Evolutionary conservation across 345 rosid genomes (phyloP), one percentile per base, ranked within the genome.

Genomic region (Sonneratia alba): DNA sequence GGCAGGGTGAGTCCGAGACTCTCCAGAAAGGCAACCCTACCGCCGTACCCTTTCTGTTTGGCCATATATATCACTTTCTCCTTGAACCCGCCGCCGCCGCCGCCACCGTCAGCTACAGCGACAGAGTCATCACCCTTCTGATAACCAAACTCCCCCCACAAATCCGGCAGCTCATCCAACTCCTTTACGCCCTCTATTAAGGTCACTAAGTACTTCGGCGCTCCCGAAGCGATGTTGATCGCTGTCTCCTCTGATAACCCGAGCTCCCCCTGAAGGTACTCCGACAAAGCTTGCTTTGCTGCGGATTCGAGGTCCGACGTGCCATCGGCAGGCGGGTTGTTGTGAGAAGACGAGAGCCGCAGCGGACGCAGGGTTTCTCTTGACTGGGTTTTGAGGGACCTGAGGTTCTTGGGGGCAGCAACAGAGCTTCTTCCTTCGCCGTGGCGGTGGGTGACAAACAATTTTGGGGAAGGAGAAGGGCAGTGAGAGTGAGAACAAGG

Each of bases 21-120:
- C 88, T 94, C 97, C 75, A 89, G 81, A 77, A 91, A 89, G 16
- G 98, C 89, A 69, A 87, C 87, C 74, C 87, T 91, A 2, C 97
- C 97, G 72, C 78, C 75, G 78, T 88, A 91, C 56, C 94, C 94
- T 63, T 88, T 94, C 79, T 88, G 84, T 80, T 81, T 91, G 45
- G 88, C 93, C 88, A 89, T 79, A 63, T 66, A 79, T 42, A 86
- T 49, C 66, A 91, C 85, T 79, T 86, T 94, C 78, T 89, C 91
- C 81, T 82, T 83, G 74, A 89, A 94, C 67, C 86, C 67, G 19
- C 49, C 24, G 66, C 66, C 38, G 8, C 0, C 43, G 43, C 45
- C 45, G 65, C 36, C 65, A 10, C 11, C 36, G 61, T 80, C 68
- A 77, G 79, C n/a, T 21, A 2, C 47, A 18, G 43, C n/a, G 61